These are phyloP conservation scores for Corynespora cassiicola DNA, from an alignment of 2,329 filamentous ascomycete genomes.

Conservation along the genomic window DNA sequence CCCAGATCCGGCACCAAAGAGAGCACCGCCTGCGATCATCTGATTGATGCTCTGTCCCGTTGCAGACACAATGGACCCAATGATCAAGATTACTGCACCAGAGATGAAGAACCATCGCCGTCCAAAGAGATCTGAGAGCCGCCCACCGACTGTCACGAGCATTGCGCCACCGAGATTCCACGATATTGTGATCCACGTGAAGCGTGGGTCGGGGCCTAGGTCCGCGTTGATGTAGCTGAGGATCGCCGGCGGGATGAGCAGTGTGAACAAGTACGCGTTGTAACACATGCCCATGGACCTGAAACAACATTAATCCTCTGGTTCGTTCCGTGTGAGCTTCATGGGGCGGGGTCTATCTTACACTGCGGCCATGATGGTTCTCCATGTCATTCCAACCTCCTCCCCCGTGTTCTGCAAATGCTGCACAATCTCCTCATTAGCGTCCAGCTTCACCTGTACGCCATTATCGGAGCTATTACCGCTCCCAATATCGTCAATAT, in stretches of 20 bases:
- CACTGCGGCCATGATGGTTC: constrained; percentile 30
- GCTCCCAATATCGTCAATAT: constrained; percentile 27
- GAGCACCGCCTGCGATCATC: constrained; percentile 49
- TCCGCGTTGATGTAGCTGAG: constrained; percentile 41
- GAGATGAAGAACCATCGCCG: constrained; percentile 39
- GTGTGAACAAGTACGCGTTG: constrained; percentile 41
- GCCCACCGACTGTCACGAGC: constrained; percentile 38
- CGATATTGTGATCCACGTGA: constrained; percentile 41
- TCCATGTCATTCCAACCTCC: constrained; percentile 37
- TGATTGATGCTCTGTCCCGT: constrained; percentile 47
- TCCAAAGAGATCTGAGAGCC: constrained; percentile 51
- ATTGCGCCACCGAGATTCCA: constrained; percentile 42
- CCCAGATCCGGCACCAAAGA: constrained; percentile 50
- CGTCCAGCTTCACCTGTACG: constrained; percentile 9
- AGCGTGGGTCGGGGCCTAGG: constrained; percentile 36
- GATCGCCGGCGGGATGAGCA: constrained; percentile 39
- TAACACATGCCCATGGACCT: constrained; percentile 40
- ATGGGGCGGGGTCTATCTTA: constrained; percentile 15
- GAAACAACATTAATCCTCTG: no score
- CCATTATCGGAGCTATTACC: constrained; percentile 13
- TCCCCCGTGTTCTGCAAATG: constrained; percentile 37
- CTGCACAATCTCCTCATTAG: constrained; percentile 36
- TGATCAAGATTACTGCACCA: constrained; percentile 41
- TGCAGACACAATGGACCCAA: constrained; percentile 49
- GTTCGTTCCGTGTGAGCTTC: constrained; percentile 9